Percentiles rank a stretch among this genome's conserved stretches.
These are phyloP conservation scores for Acanthamoeba lenticulata DNA, from an alignment of 208 protist species.

Conservation along the genomic window DNA sequence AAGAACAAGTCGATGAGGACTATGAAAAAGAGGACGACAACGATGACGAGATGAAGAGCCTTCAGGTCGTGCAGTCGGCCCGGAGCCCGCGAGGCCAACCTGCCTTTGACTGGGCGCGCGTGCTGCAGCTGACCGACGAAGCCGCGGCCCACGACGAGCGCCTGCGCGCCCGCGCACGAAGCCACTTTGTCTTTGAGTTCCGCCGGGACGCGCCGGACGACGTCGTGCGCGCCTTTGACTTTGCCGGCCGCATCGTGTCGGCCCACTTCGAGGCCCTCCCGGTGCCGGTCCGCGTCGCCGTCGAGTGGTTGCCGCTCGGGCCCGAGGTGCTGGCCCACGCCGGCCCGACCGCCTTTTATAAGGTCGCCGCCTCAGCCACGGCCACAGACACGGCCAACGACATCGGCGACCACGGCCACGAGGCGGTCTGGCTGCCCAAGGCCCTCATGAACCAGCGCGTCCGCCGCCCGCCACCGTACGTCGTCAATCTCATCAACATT, in stretches of 20 bases:
- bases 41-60: no score
- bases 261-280: constrained; percentile 21
- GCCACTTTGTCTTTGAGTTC: no score
- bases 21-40: no score
- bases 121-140: no score
- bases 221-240: no score
- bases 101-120: no score
- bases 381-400: neutral
- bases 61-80: no score
- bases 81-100: no score
- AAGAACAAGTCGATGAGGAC: no score
- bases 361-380: neutral
- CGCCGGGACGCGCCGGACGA: no score
- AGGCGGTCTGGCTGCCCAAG: constrained; percentile 38
- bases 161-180: no score
- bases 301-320: constrained; percentile 14
- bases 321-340: constrained; percentile 42
- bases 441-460: constrained; percentile 56
- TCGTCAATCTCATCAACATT: neutral
- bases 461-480: constrained; percentile 4
- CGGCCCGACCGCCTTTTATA: constrained; percentile 40
- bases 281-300: neutral
- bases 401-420: neutral
- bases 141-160: no score
- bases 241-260: neutral